These are phyloP conservation scores for Vachellia pachyceras DNA, from an alignment of 306 rosid genomes.

Conservation along the genomic window DNA sequence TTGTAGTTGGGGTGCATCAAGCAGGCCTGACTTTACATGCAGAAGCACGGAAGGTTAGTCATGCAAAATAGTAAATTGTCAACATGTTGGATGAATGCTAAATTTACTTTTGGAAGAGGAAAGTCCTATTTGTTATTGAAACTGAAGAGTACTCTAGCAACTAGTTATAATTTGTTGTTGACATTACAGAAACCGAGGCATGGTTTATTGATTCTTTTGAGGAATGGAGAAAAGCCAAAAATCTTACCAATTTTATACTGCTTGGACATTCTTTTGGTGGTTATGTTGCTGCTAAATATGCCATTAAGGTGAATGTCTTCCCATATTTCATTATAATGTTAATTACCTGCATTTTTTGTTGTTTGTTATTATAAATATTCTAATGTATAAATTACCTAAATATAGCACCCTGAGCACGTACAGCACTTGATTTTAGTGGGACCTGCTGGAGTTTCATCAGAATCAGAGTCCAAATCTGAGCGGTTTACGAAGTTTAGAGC, in stretches of 20 bases:
- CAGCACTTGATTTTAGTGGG: conserved; percentile 92
- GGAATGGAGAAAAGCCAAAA: conserved; percentile 98
- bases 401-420: conserved; percentile 94
- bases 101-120: conserved; percentile 30
- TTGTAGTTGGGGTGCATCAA: conserved; percentile 99
- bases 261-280: conserved; percentile 99
- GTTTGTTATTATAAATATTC: conserved; percentile 7
- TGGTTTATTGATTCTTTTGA: conserved; percentile 98
- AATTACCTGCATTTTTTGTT: conserved; percentile 10
- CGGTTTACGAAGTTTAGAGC: conserved; percentile 66
- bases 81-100: conserved; percentile 3
- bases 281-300: conserved; percentile 91
- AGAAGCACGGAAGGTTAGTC: conserved; percentile 89
- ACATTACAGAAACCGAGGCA: conserved; percentile 82
- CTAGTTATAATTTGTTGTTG: conserved; percentile 34
- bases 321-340: conserved; percentile 27
- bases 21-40: conserved; percentile 98
- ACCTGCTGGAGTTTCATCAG: conserved; percentile 76
- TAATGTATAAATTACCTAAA: conserved; percentile 39
- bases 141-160: conserved; percentile 16
- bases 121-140: too few relatives aligned
- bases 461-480: conserved; percentile 62
- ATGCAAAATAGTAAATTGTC: not conserved
- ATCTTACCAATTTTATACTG: conserved; percentile 78
- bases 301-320: conserved; percentile 74